Evolutionary conservation across 108 stramenopile genomes (phyloP).

Genomic region (Thalassiosira profunda): DNA sequence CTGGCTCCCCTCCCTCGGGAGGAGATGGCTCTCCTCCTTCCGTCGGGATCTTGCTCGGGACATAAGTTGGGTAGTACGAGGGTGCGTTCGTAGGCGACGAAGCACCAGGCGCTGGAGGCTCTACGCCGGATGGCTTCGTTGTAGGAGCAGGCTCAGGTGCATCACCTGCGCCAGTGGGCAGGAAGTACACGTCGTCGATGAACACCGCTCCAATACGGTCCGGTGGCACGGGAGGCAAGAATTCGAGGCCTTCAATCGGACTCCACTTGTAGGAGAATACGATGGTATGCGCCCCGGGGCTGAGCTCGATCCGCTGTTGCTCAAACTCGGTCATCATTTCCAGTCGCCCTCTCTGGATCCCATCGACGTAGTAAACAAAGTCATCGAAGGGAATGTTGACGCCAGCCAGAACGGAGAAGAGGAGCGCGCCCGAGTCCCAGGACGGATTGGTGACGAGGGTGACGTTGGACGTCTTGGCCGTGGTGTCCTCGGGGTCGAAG

Average conservation of each 20-base stretch:
- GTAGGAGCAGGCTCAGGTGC: not conserved
- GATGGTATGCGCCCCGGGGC: not conserved
- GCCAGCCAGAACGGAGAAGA: slow-evolving; percentile 20
- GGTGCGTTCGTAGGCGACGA: not conserved
- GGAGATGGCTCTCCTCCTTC: too few species aligned
- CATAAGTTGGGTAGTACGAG: slow-evolving; percentile 13
- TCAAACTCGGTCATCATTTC: not conserved
- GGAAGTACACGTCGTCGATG: slow-evolving; percentile 29
- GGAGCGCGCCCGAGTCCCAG: slow-evolving; percentile 13
- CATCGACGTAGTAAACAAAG: slow-evolving; percentile 29
- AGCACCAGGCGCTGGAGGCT: not conserved
- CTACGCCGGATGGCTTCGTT: not conserved
- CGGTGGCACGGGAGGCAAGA: slow-evolving; percentile 15
- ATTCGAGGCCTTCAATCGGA: not conserved
- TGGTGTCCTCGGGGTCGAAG: not conserved
- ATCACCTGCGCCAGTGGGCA: slow-evolving; percentile 2
- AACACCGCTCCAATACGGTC: slow-evolving; percentile 17
- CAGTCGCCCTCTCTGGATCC: not conserved
- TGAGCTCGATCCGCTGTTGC: not conserved
- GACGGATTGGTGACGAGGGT: slow-evolving; percentile 20
- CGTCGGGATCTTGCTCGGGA: slow-evolving; percentile 4
- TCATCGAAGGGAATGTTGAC: slow-evolving; percentile 24
- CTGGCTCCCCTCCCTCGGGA: too few species aligned
- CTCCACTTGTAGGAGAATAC: slow-evolving; percentile 7
- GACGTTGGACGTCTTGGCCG: slow-evolving; percentile 22